Conservation (phyloP, 176 grass and related monocot species). For the Oryza nivara region DNA sequence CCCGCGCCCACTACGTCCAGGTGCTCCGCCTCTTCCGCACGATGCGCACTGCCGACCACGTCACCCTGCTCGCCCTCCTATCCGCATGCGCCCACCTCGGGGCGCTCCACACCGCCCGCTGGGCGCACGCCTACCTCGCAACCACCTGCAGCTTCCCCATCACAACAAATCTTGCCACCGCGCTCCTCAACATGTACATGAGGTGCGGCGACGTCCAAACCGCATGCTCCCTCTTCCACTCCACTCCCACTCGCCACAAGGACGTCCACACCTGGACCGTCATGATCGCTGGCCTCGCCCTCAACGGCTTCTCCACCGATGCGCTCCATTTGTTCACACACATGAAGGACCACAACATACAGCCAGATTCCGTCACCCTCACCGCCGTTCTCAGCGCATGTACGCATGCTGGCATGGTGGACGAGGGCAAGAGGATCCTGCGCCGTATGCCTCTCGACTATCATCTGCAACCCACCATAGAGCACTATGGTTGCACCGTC, state of each 20-base stretch:
- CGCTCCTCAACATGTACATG: conserved; percentile 59
- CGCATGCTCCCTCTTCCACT: conserved; percentile 27
- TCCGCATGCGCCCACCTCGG: conserved; percentile 50
- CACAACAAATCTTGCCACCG: conserved; percentile 41
- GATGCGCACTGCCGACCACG: conserved; percentile 39
- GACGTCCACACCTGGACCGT: conserved; percentile 46
- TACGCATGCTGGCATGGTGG: conserved; percentile 48
- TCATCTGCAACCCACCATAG: conserved; percentile 40
- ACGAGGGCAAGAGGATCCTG: conserved; percentile 43
- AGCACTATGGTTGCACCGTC: conserved; percentile 51
- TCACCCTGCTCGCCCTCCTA: conserved; percentile 48
- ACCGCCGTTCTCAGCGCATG: conserved; percentile 50
- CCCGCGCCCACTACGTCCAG: conserved; percentile 7
- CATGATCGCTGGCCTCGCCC: conserved; percentile 45
- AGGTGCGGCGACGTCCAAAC: conserved; percentile 50
- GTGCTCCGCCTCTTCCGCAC: conserved; percentile 29
- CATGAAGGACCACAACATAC: conserved; percentile 29
- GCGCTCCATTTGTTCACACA: conserved; percentile 33
- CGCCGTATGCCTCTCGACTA: conserved; percentile 24
- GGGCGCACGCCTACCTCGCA: conserved; percentile 39
- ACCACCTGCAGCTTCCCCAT: not conserved
- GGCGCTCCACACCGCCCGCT: conserved; percentile 39
- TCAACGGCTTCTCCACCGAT: conserved; percentile 38
- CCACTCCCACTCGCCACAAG: conserved; percentile 26
- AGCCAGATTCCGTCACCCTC: conserved; percentile 48